Evolutionary conservation across 495 filamentous ascomycete species (phyloP).

Genomic region (Aspergillus bridgeri): DNA sequence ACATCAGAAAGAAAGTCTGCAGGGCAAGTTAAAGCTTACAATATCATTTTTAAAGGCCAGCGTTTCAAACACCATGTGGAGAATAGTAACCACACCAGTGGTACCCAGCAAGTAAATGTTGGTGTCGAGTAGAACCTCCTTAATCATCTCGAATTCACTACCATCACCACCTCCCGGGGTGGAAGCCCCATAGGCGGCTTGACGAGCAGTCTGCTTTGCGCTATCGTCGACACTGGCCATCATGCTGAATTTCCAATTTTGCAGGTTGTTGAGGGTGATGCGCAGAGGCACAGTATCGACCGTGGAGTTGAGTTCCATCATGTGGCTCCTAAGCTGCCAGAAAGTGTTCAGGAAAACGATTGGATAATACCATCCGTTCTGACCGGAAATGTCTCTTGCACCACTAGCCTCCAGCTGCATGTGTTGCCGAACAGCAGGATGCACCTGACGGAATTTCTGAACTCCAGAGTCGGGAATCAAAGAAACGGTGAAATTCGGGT

Average conservation of each 20-base stretch:
- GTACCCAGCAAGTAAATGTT: constrained; percentile 87
- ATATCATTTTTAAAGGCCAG: constrained; percentile 98
- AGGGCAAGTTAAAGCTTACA: constrained; percentile 32
- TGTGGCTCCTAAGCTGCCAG: constrained; percentile 90
- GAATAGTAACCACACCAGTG: constrained; percentile 76
- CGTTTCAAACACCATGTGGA: constrained; percentile 94
- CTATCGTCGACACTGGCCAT: constrained; percentile 82
- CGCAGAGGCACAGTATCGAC: constrained; percentile 78
- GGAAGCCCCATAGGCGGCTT: constrained; percentile 62
- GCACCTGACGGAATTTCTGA: constrained; percentile 59
- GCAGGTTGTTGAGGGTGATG: constrained; percentile 76
- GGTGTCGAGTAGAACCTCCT: constrained; percentile 88
- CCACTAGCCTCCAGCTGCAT: constrained; percentile 70
- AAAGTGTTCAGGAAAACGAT: constrained; percentile 91
- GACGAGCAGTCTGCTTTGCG: constrained; percentile 72
- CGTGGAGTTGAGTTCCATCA: constrained; percentile 90
- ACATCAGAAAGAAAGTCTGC: neutral
- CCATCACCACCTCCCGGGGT: constrained; percentile 68
- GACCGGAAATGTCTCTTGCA: constrained; percentile 72
- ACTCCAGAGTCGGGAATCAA: constrained; percentile 79
- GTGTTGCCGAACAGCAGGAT: constrained; percentile 72
- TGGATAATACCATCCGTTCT: constrained; percentile 97
- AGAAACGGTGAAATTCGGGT: constrained; percentile 89
- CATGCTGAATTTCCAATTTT: constrained; percentile 88
- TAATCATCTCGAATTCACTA: constrained; percentile 90